Conservation (phyloP, 108 stramenopile genomes). For the Parmales sp. region DNA sequence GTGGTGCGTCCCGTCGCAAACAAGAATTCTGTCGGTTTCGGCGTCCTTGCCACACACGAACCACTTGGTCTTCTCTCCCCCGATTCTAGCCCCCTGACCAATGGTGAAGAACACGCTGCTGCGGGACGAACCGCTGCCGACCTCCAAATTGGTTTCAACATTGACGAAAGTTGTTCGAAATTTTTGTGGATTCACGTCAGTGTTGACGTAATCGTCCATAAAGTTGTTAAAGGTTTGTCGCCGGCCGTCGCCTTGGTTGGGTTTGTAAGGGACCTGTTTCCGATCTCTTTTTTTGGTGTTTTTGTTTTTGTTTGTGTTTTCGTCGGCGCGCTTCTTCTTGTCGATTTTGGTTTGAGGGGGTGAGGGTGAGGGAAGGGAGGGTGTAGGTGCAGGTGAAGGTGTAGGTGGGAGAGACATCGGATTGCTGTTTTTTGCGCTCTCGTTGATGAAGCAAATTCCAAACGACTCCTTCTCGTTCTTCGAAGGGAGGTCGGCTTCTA, state of each 20-base stretch:
- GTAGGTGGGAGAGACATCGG: constrained; percentile 48
- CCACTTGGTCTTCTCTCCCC: constrained; percentile 59
- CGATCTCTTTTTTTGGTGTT: too few species aligned
- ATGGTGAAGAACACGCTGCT: constrained; percentile 53
- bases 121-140: neutral
- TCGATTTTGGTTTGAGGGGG: neutral
- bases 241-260: too few species aligned
- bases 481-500: constrained; percentile 52
- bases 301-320: too few species aligned
- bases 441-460: constrained; percentile 92
- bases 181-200: too few species aligned
- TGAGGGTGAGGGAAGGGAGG: neutral
- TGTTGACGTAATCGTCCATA: too few species aligned
- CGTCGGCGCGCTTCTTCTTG: too few species aligned
- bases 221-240: too few species aligned
- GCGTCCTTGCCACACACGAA: constrained; percentile 57
- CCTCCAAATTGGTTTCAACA: neutral
- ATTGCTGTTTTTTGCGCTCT: constrained; percentile 46
- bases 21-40: constrained; percentile 37
- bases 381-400: neutral
- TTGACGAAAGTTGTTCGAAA: neutral
- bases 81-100: constrained; percentile 76
- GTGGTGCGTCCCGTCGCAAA: constrained; percentile 74
- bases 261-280: too few species aligned
- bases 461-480: constrained; percentile 76